Percentiles rank a stretch among this genome's conserved stretches.
Evolutionary conservation across 2,329 filamentous ascomycete genomes (phyloP).

Genomic region (Epichloe aotearoae): DNA sequence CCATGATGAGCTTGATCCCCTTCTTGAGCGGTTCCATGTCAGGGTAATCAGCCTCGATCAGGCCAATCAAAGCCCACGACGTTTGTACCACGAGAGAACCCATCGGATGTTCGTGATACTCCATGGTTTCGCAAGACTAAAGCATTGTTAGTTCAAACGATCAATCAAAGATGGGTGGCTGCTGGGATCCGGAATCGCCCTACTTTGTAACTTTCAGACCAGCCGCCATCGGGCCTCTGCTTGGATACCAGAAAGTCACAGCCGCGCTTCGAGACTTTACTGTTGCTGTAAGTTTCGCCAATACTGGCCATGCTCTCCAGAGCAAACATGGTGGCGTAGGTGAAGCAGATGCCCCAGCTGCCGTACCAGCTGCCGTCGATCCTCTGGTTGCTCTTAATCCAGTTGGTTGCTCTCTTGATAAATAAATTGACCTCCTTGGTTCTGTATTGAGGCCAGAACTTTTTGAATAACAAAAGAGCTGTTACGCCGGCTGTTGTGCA

Average conservation of each 20-base stretch:
- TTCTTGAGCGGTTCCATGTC: conserved; percentile 57
- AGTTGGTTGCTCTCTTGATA: conserved; percentile 60
- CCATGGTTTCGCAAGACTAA: conserved; percentile 61
- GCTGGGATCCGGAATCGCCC: not conserved
- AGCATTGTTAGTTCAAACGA: conserved; percentile 7
- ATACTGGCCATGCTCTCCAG: conserved; percentile 72
- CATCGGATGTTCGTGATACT: conserved; percentile 60
- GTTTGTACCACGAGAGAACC: conserved; percentile 89
- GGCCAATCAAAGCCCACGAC: conserved; percentile 71
- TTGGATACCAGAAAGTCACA: conserved; percentile 78
- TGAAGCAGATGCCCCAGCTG: conserved; percentile 96
- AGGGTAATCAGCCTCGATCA: conserved; percentile 75
- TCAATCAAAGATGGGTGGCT: too few relatives aligned
- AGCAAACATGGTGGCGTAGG: conserved; percentile 93
- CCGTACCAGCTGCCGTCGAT: conserved; percentile 93
- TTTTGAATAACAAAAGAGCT: conserved; percentile 67
- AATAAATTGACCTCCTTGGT: conserved; percentile 59
- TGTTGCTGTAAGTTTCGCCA: conserved; percentile 70
- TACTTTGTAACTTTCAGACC: conserved; percentile 85
- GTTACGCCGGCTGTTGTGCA: conserved; percentile 94
- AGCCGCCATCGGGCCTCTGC: conserved; percentile 82
- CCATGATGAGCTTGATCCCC: conserved; percentile 68
- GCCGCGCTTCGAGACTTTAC: conserved; percentile 54
- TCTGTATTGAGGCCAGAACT: conserved; percentile 72
- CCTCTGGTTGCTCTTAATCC: conserved; percentile 69